These are phyloP conservation scores for Bretziella fagacearum DNA, from an alignment of 2,329 filamentous ascomycete species.

Conservation along the genomic window DNA sequence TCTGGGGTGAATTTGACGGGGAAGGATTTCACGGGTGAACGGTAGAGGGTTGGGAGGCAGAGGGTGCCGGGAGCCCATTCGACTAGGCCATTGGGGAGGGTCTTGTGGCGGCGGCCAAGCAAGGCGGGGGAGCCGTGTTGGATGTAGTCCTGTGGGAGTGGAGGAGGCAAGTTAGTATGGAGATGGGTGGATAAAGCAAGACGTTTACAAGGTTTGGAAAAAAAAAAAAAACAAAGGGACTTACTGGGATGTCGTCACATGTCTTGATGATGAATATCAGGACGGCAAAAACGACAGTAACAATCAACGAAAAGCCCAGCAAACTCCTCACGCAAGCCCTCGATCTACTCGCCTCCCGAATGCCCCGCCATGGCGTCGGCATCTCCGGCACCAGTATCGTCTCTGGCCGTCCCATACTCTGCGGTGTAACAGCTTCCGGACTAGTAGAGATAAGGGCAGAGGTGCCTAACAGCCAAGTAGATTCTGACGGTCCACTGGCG, in stretches of 20 bases:
- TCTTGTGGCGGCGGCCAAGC: not conserved
- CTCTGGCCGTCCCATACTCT: not conserved
- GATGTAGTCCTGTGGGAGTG: not conserved
- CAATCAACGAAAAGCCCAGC: not conserved
- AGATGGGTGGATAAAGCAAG: not conserved
- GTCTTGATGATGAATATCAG: not conserved
- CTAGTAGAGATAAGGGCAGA: not conserved
- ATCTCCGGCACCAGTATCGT: not conserved
- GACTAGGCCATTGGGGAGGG: not conserved
- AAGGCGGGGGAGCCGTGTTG: not conserved
- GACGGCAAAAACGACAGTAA: not conserved
- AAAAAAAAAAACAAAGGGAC: not conserved
- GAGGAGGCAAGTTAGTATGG: not conserved
- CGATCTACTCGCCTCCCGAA: not conserved
- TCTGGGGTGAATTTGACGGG: not conserved
- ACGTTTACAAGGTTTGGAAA: not conserved
- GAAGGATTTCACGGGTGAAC: not conserved
- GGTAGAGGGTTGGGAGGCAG: not conserved
- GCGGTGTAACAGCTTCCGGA: not conserved
- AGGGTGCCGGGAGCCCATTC: constrained; percentile 1
- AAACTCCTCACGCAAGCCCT: not conserved
- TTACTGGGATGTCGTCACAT: not conserved
- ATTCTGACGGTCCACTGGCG: not conserved
- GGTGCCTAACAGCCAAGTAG: not conserved
- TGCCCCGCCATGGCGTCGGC: not conserved